Conservation (phyloP, 352 stramenopile species). For the Pythium guiyangense region DNA sequence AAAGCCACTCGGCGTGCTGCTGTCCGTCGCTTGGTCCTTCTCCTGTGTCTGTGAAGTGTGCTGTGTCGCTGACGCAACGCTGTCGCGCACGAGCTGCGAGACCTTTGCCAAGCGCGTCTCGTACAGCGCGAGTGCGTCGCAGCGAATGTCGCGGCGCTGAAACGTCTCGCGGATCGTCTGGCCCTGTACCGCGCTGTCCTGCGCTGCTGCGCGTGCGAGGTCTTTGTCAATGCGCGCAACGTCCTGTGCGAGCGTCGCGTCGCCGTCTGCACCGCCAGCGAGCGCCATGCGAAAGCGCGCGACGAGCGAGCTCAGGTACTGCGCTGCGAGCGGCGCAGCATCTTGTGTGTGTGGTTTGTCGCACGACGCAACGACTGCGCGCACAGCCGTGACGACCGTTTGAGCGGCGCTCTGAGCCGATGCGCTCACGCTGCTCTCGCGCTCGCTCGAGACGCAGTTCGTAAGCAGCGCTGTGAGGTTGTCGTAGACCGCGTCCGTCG, state of each 20-base stretch:
- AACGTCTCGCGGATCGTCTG: conserved; percentile 79
- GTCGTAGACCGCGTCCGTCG: conserved; percentile 37
- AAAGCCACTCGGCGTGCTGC: neutral
- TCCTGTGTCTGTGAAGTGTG: conserved; percentile 8
- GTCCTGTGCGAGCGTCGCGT: conserved; percentile 27
- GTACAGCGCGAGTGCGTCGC: conserved; percentile 56
- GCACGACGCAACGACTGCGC: conserved; percentile 18
- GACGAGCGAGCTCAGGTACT: conserved; percentile 50
- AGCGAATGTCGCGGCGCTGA: conserved; percentile 67
- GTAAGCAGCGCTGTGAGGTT: conserved; percentile 50
- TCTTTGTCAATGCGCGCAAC: conserved; percentile 46
- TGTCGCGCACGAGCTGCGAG: conserved; percentile 32
- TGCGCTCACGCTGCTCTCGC: conserved; percentile 16
- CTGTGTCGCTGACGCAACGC: conserved; percentile 30
- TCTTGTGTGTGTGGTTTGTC: conserved; percentile 9
- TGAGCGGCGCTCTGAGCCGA: conserved; percentile 37
- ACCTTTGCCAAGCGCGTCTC: conserved; percentile 35
- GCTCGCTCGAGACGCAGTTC: conserved; percentile 56
- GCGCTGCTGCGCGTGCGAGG: conserved; percentile 27
- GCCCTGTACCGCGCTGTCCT: conserved; percentile 54
- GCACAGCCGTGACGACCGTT: conserved; percentile 36
- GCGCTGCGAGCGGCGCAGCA: conserved; percentile 18
- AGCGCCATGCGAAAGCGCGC: conserved; percentile 42
- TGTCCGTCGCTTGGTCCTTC: conserved; percentile 4
- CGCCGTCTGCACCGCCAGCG: conserved; percentile 25